These are phyloP conservation scores for Fusarium pseudocircinatum DNA, from an alignment of 2,329 filamentous ascomycete species.

Conservation along the genomic window DNA sequence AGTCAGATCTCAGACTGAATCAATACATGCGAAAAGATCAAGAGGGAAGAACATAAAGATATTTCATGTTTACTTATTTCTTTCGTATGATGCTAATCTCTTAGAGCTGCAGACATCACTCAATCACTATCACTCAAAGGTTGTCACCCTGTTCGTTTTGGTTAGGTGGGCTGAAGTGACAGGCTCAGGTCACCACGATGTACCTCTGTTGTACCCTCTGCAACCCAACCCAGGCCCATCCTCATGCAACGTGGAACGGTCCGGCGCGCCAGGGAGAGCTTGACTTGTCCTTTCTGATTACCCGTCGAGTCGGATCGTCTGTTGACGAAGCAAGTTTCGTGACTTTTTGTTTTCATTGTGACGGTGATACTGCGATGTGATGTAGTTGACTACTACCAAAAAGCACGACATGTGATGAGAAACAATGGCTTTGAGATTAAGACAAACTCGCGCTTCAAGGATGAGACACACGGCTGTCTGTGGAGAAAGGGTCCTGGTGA, in stretches of 20 bases:
- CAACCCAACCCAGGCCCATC: constrained; percentile 14
- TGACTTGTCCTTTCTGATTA: constrained; percentile 13
- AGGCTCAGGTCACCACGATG: not conserved
- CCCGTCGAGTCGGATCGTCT: not conserved
- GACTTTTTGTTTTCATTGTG: not conserved
- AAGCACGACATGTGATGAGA: not conserved
- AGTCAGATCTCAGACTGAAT: not conserved
- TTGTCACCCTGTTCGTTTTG: not conserved
- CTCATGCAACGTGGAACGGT: constrained; percentile 36
- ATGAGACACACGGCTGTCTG: constrained; percentile 12
- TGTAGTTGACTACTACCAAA: not conserved
- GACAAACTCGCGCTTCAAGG: not conserved
- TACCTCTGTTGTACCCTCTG: constrained; percentile 22
- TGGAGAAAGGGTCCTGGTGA: not conserved
- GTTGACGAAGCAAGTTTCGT: not conserved
- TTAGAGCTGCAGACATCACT: not conserved
- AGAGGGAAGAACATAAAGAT: not conserved
- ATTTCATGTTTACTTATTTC: not conserved
- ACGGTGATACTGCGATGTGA: not conserved
- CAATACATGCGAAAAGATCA: not conserved
- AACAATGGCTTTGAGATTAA: not conserved
- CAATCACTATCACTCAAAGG: not conserved
- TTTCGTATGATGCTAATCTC: not conserved
- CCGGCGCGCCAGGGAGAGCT: constrained; percentile 18
- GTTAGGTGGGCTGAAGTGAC: constrained; percentile 6